Conservation (phyloP, 768 basidiomycete genomes). For the Naematelia encephala region DNA sequence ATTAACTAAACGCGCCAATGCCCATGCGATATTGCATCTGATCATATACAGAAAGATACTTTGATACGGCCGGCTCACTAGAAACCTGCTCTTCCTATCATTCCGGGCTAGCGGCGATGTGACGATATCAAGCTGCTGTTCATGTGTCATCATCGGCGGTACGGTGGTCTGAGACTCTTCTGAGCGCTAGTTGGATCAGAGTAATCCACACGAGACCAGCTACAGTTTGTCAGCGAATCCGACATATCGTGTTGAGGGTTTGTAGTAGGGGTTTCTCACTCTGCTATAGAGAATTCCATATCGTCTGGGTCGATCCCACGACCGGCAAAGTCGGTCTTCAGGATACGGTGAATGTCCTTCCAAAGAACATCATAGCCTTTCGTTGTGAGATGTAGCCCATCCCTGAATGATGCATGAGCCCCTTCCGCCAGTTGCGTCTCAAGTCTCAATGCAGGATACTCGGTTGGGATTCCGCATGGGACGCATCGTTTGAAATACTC, state of each 20-base stretch:
- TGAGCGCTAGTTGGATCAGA: background rate
- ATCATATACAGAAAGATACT: no score
- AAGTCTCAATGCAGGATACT: no score
- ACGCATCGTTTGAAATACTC: conserved; percentile 10
- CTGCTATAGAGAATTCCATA: conserved; percentile 2
- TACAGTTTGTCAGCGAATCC: background rate
- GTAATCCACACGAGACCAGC: background rate
- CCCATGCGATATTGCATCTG: no score
- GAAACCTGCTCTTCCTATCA: no score
- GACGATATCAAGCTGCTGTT: no score
- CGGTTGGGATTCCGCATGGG: no score
- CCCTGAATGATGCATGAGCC: no score
- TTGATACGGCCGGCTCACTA: no score
- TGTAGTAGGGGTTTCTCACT: background rate
- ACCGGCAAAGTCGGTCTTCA: conserved; percentile 29
- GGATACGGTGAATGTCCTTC: conserved; percentile 11
- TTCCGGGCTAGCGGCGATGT: no score
- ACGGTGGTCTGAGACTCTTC: background rate
- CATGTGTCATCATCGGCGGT: background rate
- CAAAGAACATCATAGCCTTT: conserved; percentile 69
- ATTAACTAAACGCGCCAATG: no score
- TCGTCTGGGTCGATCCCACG: conserved; percentile 40
- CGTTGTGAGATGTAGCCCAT: conserved; percentile 75
- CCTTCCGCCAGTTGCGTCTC: no score
- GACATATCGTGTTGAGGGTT: background rate